Base-by-base conservation (phyloP, 1,139 yeast species). In the Zygoascus meyerae region DNA sequence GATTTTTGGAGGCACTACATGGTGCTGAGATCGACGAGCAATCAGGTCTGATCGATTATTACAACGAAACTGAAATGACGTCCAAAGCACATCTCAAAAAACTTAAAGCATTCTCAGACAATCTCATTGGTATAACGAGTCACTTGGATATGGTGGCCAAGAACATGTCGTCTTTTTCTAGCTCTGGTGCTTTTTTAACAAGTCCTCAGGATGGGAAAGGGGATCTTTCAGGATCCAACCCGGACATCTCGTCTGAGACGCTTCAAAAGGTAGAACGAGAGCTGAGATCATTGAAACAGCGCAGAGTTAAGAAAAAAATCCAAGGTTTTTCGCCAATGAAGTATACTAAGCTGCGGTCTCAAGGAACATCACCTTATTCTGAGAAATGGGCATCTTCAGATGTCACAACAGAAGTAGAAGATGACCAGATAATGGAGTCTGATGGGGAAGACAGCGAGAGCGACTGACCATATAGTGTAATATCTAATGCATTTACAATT, bases 341-440 rank as follows among this genome's bases (percentile, higher is more conserved):
- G 30, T 29, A 30, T 14, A 17, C 43, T 32, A 32, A 34, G 17
- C 8, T 26, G 31, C 34, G 43, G 32, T 18, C 5, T 16, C 12
- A 18, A 18, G 38, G 26, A 17, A 8, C 26, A 7, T 35, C 38
- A 9, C n/a, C 28, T 2, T 35, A 26, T 11, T 34, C 37, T 11
- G 42, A 18, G 12, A 40, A 31, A 17, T 34, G 34, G 21, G 26
- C 26, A 21, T 32, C 37, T 30, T 4, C 30, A 8, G 42, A 40
- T 15, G 42, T 36, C 10, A 14, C 35, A n/a, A 39, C 42, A 26
- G 41, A 45, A 7, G 44, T 39, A 9, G 46, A 30, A 10, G 38
- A 38, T 5, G 45, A 46, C 31, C 34, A 37, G 31, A 34, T 17
- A 11, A 36, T 31, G 40, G 47, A 44, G 8, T 33, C 42, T 11